These are phyloP conservation scores for Penicillium robsamsonii DNA, from an alignment of 495 filamentous ascomycete species.

Conservation along the genomic window DNA sequence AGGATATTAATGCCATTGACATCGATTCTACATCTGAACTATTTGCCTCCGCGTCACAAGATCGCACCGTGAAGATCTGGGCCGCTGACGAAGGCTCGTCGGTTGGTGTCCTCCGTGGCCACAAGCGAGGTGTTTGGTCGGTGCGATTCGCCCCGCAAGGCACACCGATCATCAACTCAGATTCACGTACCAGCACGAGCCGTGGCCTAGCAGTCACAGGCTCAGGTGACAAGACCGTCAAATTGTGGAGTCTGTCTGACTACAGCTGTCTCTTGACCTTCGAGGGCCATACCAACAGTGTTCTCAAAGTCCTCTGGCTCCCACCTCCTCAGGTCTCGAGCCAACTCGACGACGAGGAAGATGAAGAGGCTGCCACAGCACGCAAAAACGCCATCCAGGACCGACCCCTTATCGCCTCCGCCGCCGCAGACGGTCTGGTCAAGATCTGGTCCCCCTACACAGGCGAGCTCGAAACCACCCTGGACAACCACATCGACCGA, in stretches of 20 bases:
- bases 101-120: constrained; percentile 84
- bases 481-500: constrained; percentile 94
- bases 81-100: constrained; percentile 82
- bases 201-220: constrained; percentile 82
- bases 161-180: constrained; percentile 69
- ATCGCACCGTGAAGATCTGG: constrained; percentile 96
- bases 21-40: constrained; percentile 64
- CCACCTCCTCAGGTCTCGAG: constrained; percentile 53
- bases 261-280: constrained; percentile 92
- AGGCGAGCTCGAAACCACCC: constrained; percentile 80
- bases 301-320: constrained; percentile 91
- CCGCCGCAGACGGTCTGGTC: constrained; percentile 92
- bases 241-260: constrained; percentile 90
- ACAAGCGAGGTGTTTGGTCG: constrained; percentile 92
- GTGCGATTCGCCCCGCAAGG: constrained; percentile 80
- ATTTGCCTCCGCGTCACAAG: constrained; percentile 94
- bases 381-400: constrained; percentile 31
- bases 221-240: constrained; percentile 91
- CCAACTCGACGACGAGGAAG: constrained; percentile 33
- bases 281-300: constrained; percentile 93
- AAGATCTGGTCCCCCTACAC: constrained; percentile 85
- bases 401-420: constrained; percentile 68
- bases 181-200: constrained; percentile 56
- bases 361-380: constrained; percentile 27
- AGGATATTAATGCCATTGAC: constrained; percentile 96